Percentiles rank a stretch among this genome's conserved stretches.
Evolutionary conservation across 371 early-diverging fungal species (phyloP).

Genomic region (Mortierella sp.): DNA sequence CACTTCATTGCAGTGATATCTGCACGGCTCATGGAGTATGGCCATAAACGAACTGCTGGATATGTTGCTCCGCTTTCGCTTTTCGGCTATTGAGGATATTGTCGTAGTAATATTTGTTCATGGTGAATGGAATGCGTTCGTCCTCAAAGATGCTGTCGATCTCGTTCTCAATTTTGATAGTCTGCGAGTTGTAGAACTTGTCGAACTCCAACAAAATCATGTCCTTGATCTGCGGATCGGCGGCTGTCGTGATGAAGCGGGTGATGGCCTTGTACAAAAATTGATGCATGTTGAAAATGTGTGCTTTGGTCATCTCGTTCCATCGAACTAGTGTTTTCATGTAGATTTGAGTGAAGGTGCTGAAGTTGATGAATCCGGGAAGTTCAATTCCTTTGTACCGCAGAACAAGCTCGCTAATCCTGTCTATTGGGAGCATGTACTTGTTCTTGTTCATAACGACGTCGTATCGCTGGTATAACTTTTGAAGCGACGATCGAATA

Average conservation of each 20-base stretch:
- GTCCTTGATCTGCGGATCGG: conserved; percentile 23
- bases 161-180: conserved; percentile 5
- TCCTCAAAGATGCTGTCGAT: conserved; percentile 39
- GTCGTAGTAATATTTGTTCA: conserved; percentile 39
- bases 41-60: background rate
- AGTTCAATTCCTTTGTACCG: conserved; percentile 38
- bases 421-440: conserved; percentile 14
- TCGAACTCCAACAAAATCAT: conserved; percentile 29
- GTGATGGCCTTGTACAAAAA: conserved; percentile 24
- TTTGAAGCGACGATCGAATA: conserved; percentile 23
- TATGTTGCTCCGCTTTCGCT: conserved; percentile 11
- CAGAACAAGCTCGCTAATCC: conserved; percentile 22
- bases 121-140: conserved; percentile 30
- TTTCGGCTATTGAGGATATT: conserved; percentile 23
- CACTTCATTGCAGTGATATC: too few relatives aligned
- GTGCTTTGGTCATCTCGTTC: conserved; percentile 19
- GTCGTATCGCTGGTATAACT: conserved; percentile 19
- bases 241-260: conserved; percentile 9
- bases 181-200: conserved; percentile 32
- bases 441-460: conserved; percentile 23
- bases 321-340: conserved; percentile 25
- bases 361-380: conserved; percentile 38
- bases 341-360: conserved; percentile 29
- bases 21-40: too few relatives aligned
- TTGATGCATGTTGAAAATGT: conserved; percentile 19